Evolutionary conservation across 192 early-diverging fungal genomes (phyloP), one percentile per base, ranked within the genome.

Genomic region (Spizellomyces punctatus): DNA sequence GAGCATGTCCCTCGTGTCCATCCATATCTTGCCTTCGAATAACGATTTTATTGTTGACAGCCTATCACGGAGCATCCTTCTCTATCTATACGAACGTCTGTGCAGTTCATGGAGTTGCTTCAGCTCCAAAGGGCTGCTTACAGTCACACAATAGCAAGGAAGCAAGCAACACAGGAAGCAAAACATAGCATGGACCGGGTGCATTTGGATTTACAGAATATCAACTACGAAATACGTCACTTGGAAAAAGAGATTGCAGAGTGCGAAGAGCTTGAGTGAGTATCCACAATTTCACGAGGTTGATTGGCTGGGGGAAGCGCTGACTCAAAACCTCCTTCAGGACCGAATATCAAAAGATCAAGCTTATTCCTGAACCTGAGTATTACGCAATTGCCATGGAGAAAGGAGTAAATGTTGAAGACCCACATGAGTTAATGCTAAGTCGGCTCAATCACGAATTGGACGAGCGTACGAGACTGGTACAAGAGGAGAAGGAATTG

Each of bases 151-250:
- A 64, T 67, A 19, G 69, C 69, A 46, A 74, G 64, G 19, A 87
- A 87, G 59, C 66, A 69, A 44, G 55, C 48, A 22, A 89, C 88
- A 14, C 55, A 72, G 52, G 86, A 89, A 52, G 83, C 82, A 41
- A 88, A 88, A 68, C 63, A 60, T 10, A 49, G 52, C 17, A 89
- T 89, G 85, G 87, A 89, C 73, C 64, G 70, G 44, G 60, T 72
- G 22, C 66, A 77, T 21, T 57, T 88, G 12, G 74, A 66, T 8
- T 74, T 87, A 61, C 85, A 87, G 63, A 85, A 88, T 66, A 64
- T 83, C 22, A 75, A 78, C 21, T 89, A 89, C 73, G 88, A 89
- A 74, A 72, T 79, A 41, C 76, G 82, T 19, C 83, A 89, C 60
- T 74, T 88, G 55, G 56, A 83, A 46, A 71, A 78, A 50, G 80